Evolutionary conservation across 2,329 filamentous ascomycete species (phyloP), one percentile per base, ranked within the genome.

Genomic region (Hymenoscyphus fructigenus): DNA sequence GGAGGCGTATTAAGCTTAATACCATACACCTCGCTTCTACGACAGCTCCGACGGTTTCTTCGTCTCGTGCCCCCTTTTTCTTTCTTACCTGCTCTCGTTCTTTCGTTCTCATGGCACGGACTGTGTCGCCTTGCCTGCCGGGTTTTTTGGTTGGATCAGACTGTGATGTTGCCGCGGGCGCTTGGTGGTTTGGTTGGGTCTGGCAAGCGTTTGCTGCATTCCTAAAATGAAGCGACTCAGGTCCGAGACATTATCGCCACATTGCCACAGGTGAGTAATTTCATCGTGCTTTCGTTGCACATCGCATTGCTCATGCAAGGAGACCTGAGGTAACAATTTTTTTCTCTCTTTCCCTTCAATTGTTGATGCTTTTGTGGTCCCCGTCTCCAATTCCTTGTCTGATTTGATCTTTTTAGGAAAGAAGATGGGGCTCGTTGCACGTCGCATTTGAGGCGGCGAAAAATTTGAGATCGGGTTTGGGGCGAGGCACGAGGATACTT

Each of bases 1-100:
- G n/a, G 44, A 50, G 44, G 44, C 44, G 44, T 23, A 50, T 50
- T 50, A 50, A 32, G 17, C 14, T 36, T 57, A 34, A 57, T 57
- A 29, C 55, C 55, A n/a, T 32, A 15, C 28, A 29, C 55, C 28
- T 29, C 55, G 28, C 28, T 17, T 34, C 26, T n/a, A 32, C 5
- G 3, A n/a, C 20, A 15, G 34, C 44, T 10, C 44, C 7, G n/a
- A 12, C n/a, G 1, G 20, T 3, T 50, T 4, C 9, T 23, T 50
- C 44, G 3, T 23, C 20, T 50, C 44, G 26, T 26, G 12, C 44
- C n/a, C 41, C 17, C 17, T 20, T n/a, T n/a, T 50, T 50, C 20
- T 4, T 1, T 32, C 44, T 12, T 23, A 15, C n/a, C 41, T 12
- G 1, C 9, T 36, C 34, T 36, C 34, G 34, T 36, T 9, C 34